phyloP scores from a whole-genome alignment of 352 stramenopile species.

The Globisporangium yorkense region DNA sequence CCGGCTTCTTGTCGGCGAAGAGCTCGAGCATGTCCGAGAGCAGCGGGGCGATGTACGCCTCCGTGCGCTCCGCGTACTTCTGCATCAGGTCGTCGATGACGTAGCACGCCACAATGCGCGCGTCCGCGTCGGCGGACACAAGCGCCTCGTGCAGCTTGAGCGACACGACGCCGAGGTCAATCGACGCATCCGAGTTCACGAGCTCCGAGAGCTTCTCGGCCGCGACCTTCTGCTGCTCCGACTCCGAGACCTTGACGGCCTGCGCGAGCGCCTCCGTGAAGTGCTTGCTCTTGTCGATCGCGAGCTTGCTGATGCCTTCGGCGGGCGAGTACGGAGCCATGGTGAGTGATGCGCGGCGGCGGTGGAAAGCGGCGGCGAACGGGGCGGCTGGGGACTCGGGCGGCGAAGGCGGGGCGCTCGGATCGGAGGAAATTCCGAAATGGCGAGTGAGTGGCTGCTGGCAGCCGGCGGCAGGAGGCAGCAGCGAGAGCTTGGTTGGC shows the following conservation, averaged over 20 bases:
- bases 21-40: conserved; percentile 68
- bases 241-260: conserved; percentile 52
- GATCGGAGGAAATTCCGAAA: conserved; percentile 80
- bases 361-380: conserved; percentile 8
- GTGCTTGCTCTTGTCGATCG: conserved; percentile 88
- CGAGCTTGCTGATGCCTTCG: conserved; percentile 80
- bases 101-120: conserved; percentile 66
- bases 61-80: conserved; percentile 77
- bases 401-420: conserved; percentile 14
- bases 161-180: conserved; percentile 69
- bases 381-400: conserved; percentile 3
- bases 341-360: conserved; percentile 23
- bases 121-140: conserved; percentile 43
- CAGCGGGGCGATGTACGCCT: conserved; percentile 72
- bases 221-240: conserved; percentile 75
- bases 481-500: background rate
- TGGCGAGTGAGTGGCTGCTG: conserved; percentile 15
- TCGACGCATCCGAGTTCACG: conserved; percentile 57
- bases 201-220: conserved; percentile 85
- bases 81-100: conserved; percentile 82
- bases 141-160: conserved; percentile 62
- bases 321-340: conserved; percentile 83
- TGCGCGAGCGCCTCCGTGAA: conserved; percentile 82
- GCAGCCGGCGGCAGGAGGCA: background rate
- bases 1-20: conserved; percentile 81